Base-by-base conservation (phyloP, 202 grass and related monocot genomes). In the Brachypodium distachyon region DNA sequence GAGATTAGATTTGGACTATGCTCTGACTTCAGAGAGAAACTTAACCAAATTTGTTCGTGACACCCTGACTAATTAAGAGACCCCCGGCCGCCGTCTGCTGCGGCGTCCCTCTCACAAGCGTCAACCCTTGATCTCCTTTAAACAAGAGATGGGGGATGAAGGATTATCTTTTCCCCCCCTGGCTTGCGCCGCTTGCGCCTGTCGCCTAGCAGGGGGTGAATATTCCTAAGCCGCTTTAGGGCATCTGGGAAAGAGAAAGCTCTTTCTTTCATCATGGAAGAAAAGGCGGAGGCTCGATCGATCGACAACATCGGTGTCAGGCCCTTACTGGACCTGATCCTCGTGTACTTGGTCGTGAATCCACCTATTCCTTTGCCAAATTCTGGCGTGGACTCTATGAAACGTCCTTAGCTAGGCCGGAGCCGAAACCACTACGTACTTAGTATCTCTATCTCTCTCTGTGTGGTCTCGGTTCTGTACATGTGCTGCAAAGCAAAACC, bases 181-280 rank as follows among this genome's bases (percentile, higher is more conserved):
- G 55, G 55, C 27, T 58, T 1, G 32, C 48, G 48, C 56, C 56
- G 56, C 51, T 88, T 65, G 56, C 81, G 72, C 49, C 23, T 84
- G 86, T 88, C 81, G 81, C 28, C 10, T 84, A 81, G 76, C 86
- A 57, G 56, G 16, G 3, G 81, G 11, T 88, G 82, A 77, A 88
- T 88, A 88, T 88, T 84, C 72, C 57, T 3, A 2, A 27, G 48
- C 64, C 51, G 71, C 81, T 84, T 72, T 84, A 27, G 57, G 8
- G 77, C 77, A 81, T 76, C 85, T 73, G 66, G 69, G 61, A 70
- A 43, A 31, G 53, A 32, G 69, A 80, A 18, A 78, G 58, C 1
- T 36, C 72, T 59, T 61, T 42, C 73, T 33, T 3, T 12, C 3
- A 46, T 67, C 76, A 69, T 57, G 36, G 51, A 75, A 10, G 43